A percentile compares a stretch with the other conserved stretches of the same genome.
Conservation (phyloP, 306 rosid species). For the Trifolium repens region DNA sequence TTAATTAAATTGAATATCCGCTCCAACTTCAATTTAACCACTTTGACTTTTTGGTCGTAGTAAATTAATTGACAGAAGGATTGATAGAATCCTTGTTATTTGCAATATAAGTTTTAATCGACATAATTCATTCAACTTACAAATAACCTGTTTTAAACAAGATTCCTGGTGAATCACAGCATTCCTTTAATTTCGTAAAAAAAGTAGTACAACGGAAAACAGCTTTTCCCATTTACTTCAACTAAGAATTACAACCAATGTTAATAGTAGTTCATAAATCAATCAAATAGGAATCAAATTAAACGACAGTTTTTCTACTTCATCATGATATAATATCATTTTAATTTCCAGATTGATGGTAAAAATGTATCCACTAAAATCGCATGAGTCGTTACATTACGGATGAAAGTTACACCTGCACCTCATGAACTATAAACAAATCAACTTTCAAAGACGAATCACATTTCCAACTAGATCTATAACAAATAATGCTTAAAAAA, state of each 20-base stretch:
- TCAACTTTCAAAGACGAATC: background rate
- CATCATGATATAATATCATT: background rate
- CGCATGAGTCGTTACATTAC: too few relatives aligned
- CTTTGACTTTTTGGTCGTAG: too few relatives aligned
- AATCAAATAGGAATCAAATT: too few relatives aligned
- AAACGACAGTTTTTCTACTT: background rate
- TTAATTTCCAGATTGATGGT: background rate
- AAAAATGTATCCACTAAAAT: background rate
- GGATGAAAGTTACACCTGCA: background rate
- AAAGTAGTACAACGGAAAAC: too few relatives aligned
- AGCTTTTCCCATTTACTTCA: too few relatives aligned
- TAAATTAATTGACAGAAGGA: too few relatives aligned
- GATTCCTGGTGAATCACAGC: background rate
- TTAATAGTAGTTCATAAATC: too few relatives aligned
- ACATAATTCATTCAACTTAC: background rate
- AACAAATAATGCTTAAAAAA: constrained; percentile 26
- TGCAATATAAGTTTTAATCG: background rate
- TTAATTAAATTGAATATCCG: too few relatives aligned
- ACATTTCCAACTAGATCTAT: constrained; percentile 31
- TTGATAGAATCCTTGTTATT: too few relatives aligned
- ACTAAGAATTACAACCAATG: background rate
- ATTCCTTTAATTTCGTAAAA: background rate
- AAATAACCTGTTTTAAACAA: background rate
- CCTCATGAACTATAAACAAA: background rate
- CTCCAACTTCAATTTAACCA: too few relatives aligned